phyloP scores from a whole-genome alignment of 495 filamentous ascomycete species.

The Thozetella sp. region DNA sequence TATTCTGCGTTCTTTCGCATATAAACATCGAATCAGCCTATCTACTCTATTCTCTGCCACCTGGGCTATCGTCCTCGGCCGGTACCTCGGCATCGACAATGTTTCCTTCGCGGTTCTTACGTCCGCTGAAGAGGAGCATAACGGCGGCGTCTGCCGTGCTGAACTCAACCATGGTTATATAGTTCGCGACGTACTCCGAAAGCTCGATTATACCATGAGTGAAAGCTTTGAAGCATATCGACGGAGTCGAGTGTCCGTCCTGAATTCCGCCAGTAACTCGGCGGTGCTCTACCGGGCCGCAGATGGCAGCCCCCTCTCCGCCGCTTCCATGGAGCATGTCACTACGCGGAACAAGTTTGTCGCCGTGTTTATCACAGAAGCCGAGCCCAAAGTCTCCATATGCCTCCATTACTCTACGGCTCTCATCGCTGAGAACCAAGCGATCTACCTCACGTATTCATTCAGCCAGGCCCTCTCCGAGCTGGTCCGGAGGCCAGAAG shows the following conservation, averaged over 20 bases:
- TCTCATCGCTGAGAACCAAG: slow-evolving; percentile 1
- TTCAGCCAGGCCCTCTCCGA: neutral
- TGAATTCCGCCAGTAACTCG: neutral
- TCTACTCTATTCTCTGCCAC: neutral
- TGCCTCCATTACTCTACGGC: neutral
- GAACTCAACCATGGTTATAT: neutral
- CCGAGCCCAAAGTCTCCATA: neutral
- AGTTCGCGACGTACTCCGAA: neutral
- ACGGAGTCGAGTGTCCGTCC: neutral
- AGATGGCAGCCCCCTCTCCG: neutral
- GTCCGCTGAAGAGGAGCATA: neutral
- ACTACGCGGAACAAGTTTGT: neutral
- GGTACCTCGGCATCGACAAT: neutral
- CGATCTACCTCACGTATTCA: neutral
- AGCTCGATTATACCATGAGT: neutral
- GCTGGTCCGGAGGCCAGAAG: neutral
- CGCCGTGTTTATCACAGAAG: neutral
- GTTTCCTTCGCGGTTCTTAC: neutral
- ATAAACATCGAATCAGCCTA: neutral
- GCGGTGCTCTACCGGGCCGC: neutral
- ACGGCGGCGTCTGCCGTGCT: neutral
- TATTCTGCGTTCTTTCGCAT: neutral
- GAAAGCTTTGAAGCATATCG: neutral
- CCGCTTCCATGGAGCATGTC: neutral
- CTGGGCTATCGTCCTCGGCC: slow-evolving; percentile 1